Evolutionary conservation across 73 alveolate species (phyloP).

Genomic region (Paraurostyla sp.): DNA sequence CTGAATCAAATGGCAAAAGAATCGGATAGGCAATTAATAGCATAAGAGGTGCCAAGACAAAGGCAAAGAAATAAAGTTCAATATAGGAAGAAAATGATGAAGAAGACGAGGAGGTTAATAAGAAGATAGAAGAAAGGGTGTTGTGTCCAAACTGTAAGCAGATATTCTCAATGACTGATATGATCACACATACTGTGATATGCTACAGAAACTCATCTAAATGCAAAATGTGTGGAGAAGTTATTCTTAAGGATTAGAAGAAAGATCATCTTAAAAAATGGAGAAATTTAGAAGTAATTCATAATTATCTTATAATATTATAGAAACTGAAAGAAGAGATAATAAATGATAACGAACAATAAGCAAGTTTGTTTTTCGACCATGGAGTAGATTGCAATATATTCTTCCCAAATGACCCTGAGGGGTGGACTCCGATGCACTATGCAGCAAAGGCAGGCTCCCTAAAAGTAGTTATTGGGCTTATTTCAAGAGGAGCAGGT

Average conservation of each 20-base stretch:
- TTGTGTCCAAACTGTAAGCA: slow-evolving; percentile 73
- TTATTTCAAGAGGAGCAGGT: slow-evolving; percentile 68
- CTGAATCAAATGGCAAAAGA: slow-evolving; percentile 9
- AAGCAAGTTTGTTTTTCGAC: slow-evolving; percentile 40
- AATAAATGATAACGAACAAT: slow-evolving; percentile 58
- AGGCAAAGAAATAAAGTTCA: neutral
- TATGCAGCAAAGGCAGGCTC: slow-evolving; percentile 58
- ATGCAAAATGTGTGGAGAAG: slow-evolving; percentile 74
- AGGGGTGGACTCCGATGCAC: slow-evolving; percentile 65
- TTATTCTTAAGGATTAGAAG: slow-evolving; percentile 66
- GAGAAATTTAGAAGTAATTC: slow-evolving; percentile 45
- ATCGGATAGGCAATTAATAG: slow-evolving; percentile 11
- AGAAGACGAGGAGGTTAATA: slow-evolving; percentile 14
- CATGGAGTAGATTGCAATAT: slow-evolving; percentile 68
- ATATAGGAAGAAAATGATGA: slow-evolving; percentile 5
- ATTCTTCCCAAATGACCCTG: slow-evolving; percentile 9
- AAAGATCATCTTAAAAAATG: slow-evolving; percentile 65
- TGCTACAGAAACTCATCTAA: slow-evolving; percentile 73
- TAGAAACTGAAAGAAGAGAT: slow-evolving; percentile 42
- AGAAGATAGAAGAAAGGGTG: neutral
- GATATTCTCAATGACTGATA: slow-evolving; percentile 1
- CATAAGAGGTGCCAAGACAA: slow-evolving; percentile 23
- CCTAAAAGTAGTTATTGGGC: slow-evolving; percentile 27
- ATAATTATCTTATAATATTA: neutral
- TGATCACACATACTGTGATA: slow-evolving; percentile 62